Conservation (phyloP, 1,139 yeast species). For the Candida sojae region DNA sequence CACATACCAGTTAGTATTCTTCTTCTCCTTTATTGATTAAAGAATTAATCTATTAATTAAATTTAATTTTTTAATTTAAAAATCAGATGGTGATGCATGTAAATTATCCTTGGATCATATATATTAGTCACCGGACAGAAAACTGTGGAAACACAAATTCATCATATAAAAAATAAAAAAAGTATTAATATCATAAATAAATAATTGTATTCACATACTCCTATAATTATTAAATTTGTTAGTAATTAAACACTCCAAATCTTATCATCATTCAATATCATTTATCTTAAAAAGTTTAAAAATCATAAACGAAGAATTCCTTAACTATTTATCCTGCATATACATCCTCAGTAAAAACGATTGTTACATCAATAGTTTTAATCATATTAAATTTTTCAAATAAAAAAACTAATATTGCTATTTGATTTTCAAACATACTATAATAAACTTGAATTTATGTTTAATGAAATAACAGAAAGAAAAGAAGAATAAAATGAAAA, state of each 20-base stretch:
- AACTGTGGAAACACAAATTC: constrained; percentile 35
- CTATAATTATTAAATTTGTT: constrained; percentile 7
- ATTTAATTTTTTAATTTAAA: too few species aligned
- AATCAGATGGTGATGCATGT: constrained; percentile 95
- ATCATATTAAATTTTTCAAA: constrained; percentile 6
- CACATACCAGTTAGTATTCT: constrained; percentile 13
- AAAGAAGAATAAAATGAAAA: too few species aligned
- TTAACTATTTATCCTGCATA: constrained; percentile 62
- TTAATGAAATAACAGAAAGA: too few species aligned
- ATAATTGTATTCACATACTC: constrained; percentile 4
- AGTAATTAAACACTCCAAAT: too few species aligned
- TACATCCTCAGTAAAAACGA: constrained; percentile 49
- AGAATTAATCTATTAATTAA: too few species aligned
- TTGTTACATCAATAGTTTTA: constrained; percentile 14
- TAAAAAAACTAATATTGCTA: too few species aligned
- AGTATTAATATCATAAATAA: too few species aligned
- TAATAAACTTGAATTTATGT: too few species aligned
- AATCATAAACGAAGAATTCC: constrained; percentile 71
- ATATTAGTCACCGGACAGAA: constrained; percentile 55
- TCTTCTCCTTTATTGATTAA: background rate
- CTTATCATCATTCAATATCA: too few species aligned
- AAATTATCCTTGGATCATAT: constrained; percentile 59
- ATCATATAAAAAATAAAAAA: constrained; percentile 10
- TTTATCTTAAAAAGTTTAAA: background rate
- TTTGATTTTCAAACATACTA: too few species aligned